A percentile compares a stretch with the other conserved stretches of the same genome.
phyloP scores from a whole-genome alignment of 2,329 filamentous ascomycete species.

The Aspergillus latus region DNA sequence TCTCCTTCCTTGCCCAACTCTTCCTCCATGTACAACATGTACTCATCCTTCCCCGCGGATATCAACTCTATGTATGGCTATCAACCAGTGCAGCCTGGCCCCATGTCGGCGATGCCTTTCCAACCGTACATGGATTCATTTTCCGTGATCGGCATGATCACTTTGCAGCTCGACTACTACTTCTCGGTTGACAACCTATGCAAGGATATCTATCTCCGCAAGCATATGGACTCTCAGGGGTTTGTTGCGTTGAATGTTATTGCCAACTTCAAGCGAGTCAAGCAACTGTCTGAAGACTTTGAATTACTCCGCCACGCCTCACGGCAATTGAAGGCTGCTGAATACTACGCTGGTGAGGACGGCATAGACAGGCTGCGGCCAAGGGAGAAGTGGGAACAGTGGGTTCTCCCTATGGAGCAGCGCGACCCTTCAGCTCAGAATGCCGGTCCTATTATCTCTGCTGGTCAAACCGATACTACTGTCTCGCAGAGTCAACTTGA shows the following conservation, averaged over 20 bases:
- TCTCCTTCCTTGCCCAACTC: conserved; percentile 64
- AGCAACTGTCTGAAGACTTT: conserved; percentile 68
- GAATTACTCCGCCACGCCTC: conserved; percentile 74
- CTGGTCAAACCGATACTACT: conserved; percentile 42
- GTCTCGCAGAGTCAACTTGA: conserved; percentile 32
- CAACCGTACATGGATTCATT: conserved; percentile 57
- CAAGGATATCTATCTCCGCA: conserved; percentile 86
- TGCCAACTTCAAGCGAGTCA: conserved; percentile 81
- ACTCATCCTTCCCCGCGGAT: conserved; percentile 41
- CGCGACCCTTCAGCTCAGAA: conserved; percentile 73
- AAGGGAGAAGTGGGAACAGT: conserved; percentile 74
- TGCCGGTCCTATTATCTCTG: conserved; percentile 58
- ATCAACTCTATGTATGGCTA: conserved; percentile 60
- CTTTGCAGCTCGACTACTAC: conserved; percentile 79
- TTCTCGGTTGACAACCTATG: conserved; percentile 94
- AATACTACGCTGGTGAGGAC: conserved; percentile 73
- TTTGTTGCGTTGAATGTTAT: conserved; percentile 81
- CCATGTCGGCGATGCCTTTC: conserved; percentile 53
- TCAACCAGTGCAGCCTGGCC: conserved; percentile 50
- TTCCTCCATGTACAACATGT: conserved; percentile 49
- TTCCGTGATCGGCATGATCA: conserved; percentile 58
- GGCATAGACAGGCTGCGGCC: conserved; percentile 75
- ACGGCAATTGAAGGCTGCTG: conserved; percentile 68
- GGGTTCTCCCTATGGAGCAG: conserved; percentile 69
- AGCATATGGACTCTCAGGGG: conserved; percentile 92